Percentiles rank a stretch among this genome's conserved stretches.
Conservation (phyloP, 2,329 filamentous ascomycete genomes). For the Biscogniauxia mediterranea region DNA sequence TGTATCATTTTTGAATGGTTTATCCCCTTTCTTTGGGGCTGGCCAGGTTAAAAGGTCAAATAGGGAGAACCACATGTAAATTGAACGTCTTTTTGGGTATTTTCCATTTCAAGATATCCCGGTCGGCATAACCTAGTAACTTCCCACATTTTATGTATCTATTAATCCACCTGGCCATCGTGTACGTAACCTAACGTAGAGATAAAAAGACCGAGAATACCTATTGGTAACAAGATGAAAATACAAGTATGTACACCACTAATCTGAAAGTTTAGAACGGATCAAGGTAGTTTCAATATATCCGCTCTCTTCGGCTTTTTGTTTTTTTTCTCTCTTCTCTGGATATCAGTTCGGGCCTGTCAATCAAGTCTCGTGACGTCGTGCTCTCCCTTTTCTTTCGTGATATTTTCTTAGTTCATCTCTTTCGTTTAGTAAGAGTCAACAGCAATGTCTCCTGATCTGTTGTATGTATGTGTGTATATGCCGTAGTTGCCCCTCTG, state of each 20-base stretch:
- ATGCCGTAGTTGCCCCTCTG: background rate
- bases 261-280: background rate
- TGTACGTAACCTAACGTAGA: background rate
- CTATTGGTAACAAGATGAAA: background rate
- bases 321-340: background rate
- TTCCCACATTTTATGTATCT: background rate
- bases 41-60: too few relatives aligned
- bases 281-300: background rate
- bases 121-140: too few relatives aligned
- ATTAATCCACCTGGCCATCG: background rate
- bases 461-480: background rate
- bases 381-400: background rate
- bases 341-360: background rate
- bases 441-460: background rate
- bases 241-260: background rate
- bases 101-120: too few relatives aligned
- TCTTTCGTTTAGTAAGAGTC: background rate
- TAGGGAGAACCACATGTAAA: background rate
- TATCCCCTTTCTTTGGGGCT: too few relatives aligned
- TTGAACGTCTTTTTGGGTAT: background rate
- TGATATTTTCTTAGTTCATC: background rate
- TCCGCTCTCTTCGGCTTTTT: too few relatives aligned
- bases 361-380: background rate
- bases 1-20: too few relatives aligned
- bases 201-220: background rate